Conservation (phyloP, 169 alveolate species). For the Plasmodium adleri region DNA sequence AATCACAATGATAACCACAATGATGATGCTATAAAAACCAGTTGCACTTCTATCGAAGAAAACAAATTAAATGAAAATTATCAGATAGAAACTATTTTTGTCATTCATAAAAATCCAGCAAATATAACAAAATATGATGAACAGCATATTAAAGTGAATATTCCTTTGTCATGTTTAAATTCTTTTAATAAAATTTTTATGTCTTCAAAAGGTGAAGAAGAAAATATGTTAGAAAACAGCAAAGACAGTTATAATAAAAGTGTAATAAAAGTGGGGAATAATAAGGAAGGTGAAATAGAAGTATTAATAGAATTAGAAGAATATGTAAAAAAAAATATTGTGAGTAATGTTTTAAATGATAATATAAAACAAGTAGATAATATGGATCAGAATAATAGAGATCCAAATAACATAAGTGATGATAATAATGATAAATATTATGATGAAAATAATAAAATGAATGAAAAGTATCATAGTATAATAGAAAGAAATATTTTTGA, state of each 20-base stretch:
- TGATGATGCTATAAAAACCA: too few species aligned
- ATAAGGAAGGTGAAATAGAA: constrained; percentile 31
- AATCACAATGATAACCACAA: too few species aligned
- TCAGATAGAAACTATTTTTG: not conserved
- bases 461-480: not conserved
- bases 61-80: not conserved
- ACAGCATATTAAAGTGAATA: not conserved
- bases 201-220: constrained; percentile 12
- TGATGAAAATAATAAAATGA: too few species aligned
- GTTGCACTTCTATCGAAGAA: too few species aligned
- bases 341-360: not conserved
- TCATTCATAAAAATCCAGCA: not conserved
- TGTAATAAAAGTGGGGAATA: not conserved
- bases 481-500: not conserved
- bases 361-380: not conserved
- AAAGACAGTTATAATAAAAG: constrained; percentile 11
- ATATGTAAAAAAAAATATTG: not conserved
- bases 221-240: not conserved
- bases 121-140: not conserved
- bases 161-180: constrained; percentile 43
- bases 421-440: too few species aligned
- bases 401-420: too few species aligned
- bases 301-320: constrained; percentile 15
- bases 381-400: not conserved
- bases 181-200: constrained; percentile 51